These are phyloP conservation scores for Chrysanthemum makinoi DNA, from an alignment of 129 eudicot genomes.

Conservation along the genomic window DNA sequence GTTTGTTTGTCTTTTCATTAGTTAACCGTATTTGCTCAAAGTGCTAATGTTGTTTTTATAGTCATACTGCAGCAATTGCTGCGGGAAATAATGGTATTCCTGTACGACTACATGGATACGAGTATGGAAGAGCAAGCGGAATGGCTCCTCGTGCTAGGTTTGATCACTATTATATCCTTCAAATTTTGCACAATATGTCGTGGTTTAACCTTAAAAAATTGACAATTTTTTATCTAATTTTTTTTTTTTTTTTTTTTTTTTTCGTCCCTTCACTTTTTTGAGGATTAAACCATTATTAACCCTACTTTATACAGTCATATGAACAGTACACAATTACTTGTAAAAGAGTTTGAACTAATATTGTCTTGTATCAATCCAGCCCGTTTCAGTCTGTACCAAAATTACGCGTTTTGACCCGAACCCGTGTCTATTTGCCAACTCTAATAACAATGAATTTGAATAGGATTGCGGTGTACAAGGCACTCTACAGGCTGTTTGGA, in stretches of 20 bases:
- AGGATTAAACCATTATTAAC: no score
- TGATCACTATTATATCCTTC: not conserved
- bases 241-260: not conserved
- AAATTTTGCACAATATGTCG: no score
- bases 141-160: slow-evolving; percentile 99
- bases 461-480: slow-evolving; percentile 97
- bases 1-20: not conserved
- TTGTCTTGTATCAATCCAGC: slow-evolving; percentile 1
- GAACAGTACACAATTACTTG: no score
- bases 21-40: not conserved
- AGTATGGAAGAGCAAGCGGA: slow-evolving; percentile 95
- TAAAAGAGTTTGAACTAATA: no score
- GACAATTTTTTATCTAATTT: not conserved
- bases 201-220: not conserved
- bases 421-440: not conserved
- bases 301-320: no score
- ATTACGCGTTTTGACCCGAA: not conserved
- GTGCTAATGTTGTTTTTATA: slow-evolving; percentile 29
- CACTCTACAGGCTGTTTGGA: slow-evolving; percentile 94
- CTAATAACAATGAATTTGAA: not conserved
- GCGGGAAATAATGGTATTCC: slow-evolving; percentile 98
- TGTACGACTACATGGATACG: slow-evolving; percentile 84
- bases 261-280: no score
- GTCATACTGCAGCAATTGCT: slow-evolving; percentile 98
- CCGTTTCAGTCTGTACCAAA: not conserved